Conservation (phyloP, 306 rosid genomes). For the Dalbergia cultrata region DNA sequence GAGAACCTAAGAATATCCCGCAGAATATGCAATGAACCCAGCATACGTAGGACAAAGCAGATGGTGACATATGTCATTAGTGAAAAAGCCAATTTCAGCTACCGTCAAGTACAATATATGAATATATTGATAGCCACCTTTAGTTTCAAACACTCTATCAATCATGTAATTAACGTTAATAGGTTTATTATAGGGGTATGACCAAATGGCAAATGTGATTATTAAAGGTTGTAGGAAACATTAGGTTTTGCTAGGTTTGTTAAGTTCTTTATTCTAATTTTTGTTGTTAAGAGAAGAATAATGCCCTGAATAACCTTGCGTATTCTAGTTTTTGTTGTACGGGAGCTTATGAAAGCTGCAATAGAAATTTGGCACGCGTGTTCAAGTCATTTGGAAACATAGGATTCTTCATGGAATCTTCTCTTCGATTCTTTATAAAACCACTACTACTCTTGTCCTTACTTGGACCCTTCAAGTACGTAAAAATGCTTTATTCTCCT, state of each 20-base stretch:
- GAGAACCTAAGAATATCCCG: slow-evolving; percentile 50
- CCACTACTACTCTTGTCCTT: slow-evolving; percentile 22
- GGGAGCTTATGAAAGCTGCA: not conserved
- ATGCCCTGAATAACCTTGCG: not conserved
- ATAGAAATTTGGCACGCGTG: not conserved
- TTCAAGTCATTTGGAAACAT: slow-evolving; percentile 7
- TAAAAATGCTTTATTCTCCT: not conserved
- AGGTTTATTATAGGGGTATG: not conserved
- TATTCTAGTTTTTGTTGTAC: not conserved
- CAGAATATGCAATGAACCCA: slow-evolving; percentile 47
- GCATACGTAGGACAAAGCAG: slow-evolving; percentile 34
- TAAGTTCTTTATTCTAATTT: slow-evolving; percentile 1
- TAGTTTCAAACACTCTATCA: not conserved
- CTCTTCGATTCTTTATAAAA: slow-evolving; percentile 20
- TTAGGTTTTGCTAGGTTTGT: slow-evolving; percentile 9
- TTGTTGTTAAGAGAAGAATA: not conserved
- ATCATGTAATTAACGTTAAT: slow-evolving; percentile 10
- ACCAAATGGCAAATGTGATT: slow-evolving; percentile 32
- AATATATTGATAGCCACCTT: not conserved
- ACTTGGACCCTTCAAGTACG: not conserved
- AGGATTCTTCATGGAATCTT: slow-evolving; percentile 42
- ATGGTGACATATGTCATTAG: slow-evolving; percentile 28
- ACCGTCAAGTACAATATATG: slow-evolving; percentile 15
- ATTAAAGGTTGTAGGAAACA: slow-evolving; percentile 7
- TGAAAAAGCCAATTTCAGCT: slow-evolving; percentile 41